phyloP scores from a whole-genome alignment of 306 rosid genomes.

The Macrotyloma uniflorum region DNA sequence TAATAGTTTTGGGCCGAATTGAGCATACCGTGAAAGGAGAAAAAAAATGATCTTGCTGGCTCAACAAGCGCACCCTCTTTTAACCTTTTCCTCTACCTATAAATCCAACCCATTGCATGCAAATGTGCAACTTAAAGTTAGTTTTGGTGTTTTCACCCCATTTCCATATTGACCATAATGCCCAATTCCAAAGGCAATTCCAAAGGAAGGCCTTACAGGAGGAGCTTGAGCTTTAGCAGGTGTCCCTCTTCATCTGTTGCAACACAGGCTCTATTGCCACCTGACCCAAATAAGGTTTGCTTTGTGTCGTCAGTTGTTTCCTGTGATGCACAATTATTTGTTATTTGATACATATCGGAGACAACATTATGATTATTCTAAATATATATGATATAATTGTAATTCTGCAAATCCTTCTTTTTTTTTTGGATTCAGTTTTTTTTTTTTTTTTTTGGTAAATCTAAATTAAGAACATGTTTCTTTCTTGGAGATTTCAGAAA shows the following conservation, averaged over 20 bases:
- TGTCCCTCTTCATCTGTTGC: conserved; percentile 39
- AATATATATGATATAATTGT: too few species aligned
- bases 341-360: too few species aligned
- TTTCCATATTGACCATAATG: conserved; percentile 33
- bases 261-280: conserved; percentile 40
- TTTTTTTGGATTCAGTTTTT: too few species aligned
- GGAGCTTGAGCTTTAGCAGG: conserved; percentile 37
- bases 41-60: conserved; percentile 42
- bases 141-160: conserved; percentile 14
- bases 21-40: conserved; percentile 19
- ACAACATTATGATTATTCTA: too few species aligned
- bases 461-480: too few species aligned
- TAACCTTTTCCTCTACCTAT: conserved; percentile 14
- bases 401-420: too few species aligned
- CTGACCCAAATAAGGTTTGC: conserved; percentile 57
- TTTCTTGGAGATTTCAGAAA: too few species aligned
- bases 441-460: too few species aligned
- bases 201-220: conserved; percentile 34
- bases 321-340: too few species aligned
- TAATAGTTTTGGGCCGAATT: conserved; percentile 28
- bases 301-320: neutral
- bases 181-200: neutral
- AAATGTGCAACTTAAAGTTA: conserved; percentile 33
- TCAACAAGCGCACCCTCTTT: conserved; percentile 42
- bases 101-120: conserved; percentile 27